Evolutionary conservation across 192 early-diverging fungal species (phyloP), one percentile per base, ranked within the genome.

Genomic region (Umbelopsis isabellina): DNA sequence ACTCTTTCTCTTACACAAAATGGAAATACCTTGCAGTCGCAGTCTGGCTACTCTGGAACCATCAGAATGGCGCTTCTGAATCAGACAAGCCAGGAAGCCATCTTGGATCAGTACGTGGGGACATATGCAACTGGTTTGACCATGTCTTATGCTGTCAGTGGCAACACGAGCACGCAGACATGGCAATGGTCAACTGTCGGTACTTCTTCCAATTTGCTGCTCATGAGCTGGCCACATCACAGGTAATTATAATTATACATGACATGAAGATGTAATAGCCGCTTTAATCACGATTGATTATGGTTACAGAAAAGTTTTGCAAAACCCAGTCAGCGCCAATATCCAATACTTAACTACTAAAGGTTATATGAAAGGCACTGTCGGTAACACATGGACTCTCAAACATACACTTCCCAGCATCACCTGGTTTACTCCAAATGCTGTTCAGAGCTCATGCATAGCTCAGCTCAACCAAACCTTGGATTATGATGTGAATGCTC

Each of bases 181-280:
- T 64, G 58, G 16, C 70, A 58, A 15, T 78, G 83, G 76, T 79
- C 80, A 16, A 78, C 77, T 33, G 78, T 75, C 4, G 83, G 72
- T 41, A 69, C n/a, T 12, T 66, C 68, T 68, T 69, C 71, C 49
- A 69, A 70, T 48, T 66, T 87, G 4, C 61, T 85, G 48, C 69
- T 79, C 50, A 69, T 87, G 49, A 65, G 75, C 51, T 76, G 84
- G 65, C 81, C 81, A 16, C 85, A 87, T 52, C 85, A 87, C 72
- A 74, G 79, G n/a, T 75, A 80, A 55, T 11, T 35, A 15, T 6
- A 0, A 25, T 66, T 11, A 65, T 78, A 44, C 18, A 52, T 30
- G n/a, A n/a, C 58, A 11, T 11, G 69, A n/a, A 61, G 71, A 65
- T 44, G 30, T 5, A 16, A 37, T 16, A 65, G 23, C 20, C 16